Percentiles rank a stretch among this genome's conserved stretches.
phyloP scores from a whole-genome alignment of 768 basidiomycete species.

The Candolleomyces efflorescens region DNA sequence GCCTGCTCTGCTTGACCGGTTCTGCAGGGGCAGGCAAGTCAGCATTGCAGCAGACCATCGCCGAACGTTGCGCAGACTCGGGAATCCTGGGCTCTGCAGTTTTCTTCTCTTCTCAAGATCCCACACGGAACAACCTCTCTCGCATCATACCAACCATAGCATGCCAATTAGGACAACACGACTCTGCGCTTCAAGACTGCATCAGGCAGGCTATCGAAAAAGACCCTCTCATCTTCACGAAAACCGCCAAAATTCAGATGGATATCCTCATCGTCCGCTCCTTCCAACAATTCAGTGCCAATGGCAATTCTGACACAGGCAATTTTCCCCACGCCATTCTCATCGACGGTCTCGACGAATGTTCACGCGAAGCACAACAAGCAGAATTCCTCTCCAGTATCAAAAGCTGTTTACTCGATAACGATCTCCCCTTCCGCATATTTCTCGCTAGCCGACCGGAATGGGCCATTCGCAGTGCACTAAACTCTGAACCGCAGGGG shows the following conservation, averaged over 20 bases:
- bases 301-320: neutral
- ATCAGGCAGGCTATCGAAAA: neutral
- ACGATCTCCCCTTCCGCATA: neutral
- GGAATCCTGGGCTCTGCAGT: neutral
- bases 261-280: neutral
- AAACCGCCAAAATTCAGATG: neutral
- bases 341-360: constrained; percentile 4
- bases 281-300: neutral
- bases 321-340: neutral
- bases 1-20: neutral
- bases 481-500: neutral
- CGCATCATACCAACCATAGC: constrained; percentile 2
- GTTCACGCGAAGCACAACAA: neutral
- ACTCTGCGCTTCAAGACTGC: neutral
- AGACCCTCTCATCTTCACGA: neutral
- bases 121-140: neutral
- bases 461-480: neutral
- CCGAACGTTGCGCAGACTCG: neutral
- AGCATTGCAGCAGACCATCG: neutral
- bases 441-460: neutral
- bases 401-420: neutral
- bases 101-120: neutral
- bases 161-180: neutral
- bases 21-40: constrained; percentile 7
- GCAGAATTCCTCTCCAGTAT: neutral